phyloP scores from a whole-genome alignment of 176 grass and related monocot species.

The Oryza glaberrima region DNA sequence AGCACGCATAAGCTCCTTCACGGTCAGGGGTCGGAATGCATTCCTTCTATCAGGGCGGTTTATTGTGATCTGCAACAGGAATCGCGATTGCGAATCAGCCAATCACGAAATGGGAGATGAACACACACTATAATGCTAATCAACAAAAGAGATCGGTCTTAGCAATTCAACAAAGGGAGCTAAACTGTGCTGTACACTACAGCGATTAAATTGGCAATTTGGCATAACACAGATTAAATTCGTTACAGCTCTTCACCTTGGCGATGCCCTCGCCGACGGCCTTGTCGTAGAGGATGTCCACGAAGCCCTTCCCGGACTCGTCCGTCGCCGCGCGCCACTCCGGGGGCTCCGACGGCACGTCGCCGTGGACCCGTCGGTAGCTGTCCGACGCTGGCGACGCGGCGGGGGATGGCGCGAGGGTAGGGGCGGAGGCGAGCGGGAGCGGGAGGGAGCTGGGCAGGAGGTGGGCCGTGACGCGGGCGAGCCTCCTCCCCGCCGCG shows the following conservation, averaged over 20 bases:
- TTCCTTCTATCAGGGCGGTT: slow-evolving; percentile 90
- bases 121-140: not conserved
- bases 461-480: slow-evolving; percentile 63
- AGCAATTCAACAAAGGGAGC: not conserved
- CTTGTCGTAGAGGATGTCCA: slow-evolving; percentile 94
- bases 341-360: slow-evolving; percentile 60
- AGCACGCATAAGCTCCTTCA: slow-evolving; percentile 90
- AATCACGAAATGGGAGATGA: slow-evolving; percentile 3
- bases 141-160: not conserved
- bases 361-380: slow-evolving; percentile 72
- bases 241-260: slow-evolving; percentile 54
- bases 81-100: not conserved
- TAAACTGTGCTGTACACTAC: not conserved
- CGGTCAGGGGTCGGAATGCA: slow-evolving; percentile 84
- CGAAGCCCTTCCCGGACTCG: slow-evolving; percentile 70
- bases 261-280: slow-evolving; percentile 79
- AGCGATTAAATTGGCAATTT: not conserved
- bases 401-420: slow-evolving; percentile 18
- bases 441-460: slow-evolving; percentile 31
- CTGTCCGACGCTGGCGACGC: slow-evolving; percentile 51
- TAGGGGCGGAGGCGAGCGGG: slow-evolving; percentile 21
- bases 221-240: not conserved
- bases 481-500: slow-evolving; percentile 63
- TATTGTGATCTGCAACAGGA: slow-evolving; percentile 78
- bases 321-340: slow-evolving; percentile 64